Conservation (phyloP, 345 rosid species). For the Eucalyptus polybractea region DNA sequence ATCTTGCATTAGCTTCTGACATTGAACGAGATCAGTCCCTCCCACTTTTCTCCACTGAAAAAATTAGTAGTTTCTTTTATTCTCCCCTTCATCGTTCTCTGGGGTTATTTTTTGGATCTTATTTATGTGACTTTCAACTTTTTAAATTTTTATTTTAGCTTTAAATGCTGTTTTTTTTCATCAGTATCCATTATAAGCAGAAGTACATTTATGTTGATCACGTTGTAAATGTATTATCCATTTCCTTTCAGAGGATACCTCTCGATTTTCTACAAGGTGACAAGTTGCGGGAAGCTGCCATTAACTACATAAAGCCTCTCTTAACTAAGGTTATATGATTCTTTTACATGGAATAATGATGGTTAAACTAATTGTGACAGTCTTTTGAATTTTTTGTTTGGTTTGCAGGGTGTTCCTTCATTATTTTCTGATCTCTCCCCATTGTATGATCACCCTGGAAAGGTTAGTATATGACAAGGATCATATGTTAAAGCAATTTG, state of each 20-base stretch:
- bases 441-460: constrained; percentile 66
- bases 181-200: not conserved
- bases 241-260: constrained; percentile 67
- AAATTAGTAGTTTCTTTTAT: not conserved
- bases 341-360: not conserved
- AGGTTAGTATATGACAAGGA: constrained; percentile 32
- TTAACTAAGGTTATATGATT: constrained; percentile 54
- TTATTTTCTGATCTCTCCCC: constrained; percentile 95
- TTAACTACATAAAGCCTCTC: constrained; percentile 71
- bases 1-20: not conserved
- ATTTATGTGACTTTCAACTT: not conserved
- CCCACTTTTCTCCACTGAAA: not conserved
- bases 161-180: not conserved
- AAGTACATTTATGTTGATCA: not conserved
- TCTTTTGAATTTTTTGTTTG: not conserved
- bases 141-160: not conserved
- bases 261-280: constrained; percentile 91
- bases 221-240: not conserved
- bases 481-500: not conserved
- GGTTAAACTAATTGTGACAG: not conserved
- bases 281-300: constrained; percentile 69
- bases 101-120: not conserved
- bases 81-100: not conserved
- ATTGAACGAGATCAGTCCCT: not conserved
- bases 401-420: constrained; percentile 88